Evolutionary conservation across 345 rosid species (phyloP).

Genomic region (Cardiospermum halicacabum): DNA sequence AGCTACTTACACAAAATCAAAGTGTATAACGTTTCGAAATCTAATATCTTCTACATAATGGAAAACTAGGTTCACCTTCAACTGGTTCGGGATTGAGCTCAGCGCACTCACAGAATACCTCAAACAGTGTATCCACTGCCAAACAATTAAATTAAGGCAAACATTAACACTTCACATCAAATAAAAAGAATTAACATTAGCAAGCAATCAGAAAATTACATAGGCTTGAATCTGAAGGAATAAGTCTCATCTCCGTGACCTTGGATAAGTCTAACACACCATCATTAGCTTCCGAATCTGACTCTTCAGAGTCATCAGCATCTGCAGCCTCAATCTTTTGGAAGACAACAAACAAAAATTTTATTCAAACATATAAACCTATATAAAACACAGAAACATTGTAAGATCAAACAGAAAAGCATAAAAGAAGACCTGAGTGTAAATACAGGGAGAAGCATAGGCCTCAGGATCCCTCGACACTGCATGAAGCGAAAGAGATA

Average conservation of each 20-base stretch:
- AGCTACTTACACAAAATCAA: neutral
- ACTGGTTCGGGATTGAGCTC: conserved; percentile 90
- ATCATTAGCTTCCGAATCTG: conserved; percentile 54
- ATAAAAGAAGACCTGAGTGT: conserved; percentile 55
- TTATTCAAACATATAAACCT: no score
- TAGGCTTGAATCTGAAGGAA: conserved; percentile 80
- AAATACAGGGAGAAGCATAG: conserved; percentile 80
- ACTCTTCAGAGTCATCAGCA: conserved; percentile 42
- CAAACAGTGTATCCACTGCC: conserved; percentile 83
- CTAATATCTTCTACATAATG: neutral
- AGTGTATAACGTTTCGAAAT: neutral
- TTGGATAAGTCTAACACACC: conserved; percentile 57
- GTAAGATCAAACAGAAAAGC: neutral
- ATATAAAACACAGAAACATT: no score
- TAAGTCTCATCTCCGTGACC: conserved; percentile 83
- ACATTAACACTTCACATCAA: neutral
- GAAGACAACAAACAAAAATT: no score
- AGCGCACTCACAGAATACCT: conserved; percentile 82
- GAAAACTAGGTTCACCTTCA: conserved; percentile 44
- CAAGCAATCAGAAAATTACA: conserved; percentile 32
- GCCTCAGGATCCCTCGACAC: conserved; percentile 88
- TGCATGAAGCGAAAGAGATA: conserved; percentile 82
- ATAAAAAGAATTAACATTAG: neutral
- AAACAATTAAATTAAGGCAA: conserved; percentile 11
- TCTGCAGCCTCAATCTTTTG: conserved; percentile 75